Conservation (phyloP, 495 filamentous ascomycete species). For the Tuber borchii region DNA sequence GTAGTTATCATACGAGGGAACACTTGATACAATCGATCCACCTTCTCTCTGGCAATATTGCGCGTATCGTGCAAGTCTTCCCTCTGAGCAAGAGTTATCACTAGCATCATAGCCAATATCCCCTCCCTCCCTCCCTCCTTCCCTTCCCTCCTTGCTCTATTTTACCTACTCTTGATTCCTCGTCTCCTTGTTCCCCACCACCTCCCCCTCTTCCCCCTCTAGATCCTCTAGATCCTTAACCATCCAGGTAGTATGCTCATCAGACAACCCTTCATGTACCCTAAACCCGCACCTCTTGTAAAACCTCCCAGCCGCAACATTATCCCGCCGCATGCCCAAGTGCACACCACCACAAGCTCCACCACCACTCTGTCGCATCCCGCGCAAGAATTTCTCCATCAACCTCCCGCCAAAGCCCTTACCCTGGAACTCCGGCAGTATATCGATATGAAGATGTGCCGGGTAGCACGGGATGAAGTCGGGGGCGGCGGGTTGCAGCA, state of each 20-base stretch:
- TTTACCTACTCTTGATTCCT: not conserved
- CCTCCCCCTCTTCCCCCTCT: not conserved
- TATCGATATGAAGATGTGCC: slow-evolving; percentile 27
- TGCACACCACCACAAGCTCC: slow-evolving; percentile 15
- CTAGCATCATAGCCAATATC: not conserved
- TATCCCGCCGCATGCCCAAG: slow-evolving; percentile 27
- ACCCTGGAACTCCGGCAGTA: slow-evolving; percentile 21
- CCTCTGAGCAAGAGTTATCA: not conserved
- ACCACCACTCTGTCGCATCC: not conserved
- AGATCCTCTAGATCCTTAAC: slow-evolving; percentile 17
- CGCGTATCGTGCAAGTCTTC: not conserved
- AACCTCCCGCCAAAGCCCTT: slow-evolving; percentile 21
- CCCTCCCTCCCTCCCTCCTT: not conserved
- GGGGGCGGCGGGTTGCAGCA: slow-evolving; percentile 11
- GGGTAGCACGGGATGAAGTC: slow-evolving; percentile 16
- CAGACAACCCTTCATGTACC: slow-evolving; percentile 4
- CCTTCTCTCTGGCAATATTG: not conserved
- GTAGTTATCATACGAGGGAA: not conserved
- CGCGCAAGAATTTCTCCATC: slow-evolving; percentile 16
- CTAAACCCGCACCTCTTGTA: slow-evolving; percentile 25
- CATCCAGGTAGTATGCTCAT: slow-evolving; percentile 27
- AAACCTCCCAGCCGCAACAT: slow-evolving; percentile 22
- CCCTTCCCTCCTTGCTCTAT: not conserved
- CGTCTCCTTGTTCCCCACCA: not conserved
- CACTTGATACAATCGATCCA: not conserved